A percentile compares a stretch with the other conserved stretches of the same genome.
phyloP scores from a whole-genome alignment of 108 stramenopile genomes.

The Phaeodactylum tricornutum region DNA sequence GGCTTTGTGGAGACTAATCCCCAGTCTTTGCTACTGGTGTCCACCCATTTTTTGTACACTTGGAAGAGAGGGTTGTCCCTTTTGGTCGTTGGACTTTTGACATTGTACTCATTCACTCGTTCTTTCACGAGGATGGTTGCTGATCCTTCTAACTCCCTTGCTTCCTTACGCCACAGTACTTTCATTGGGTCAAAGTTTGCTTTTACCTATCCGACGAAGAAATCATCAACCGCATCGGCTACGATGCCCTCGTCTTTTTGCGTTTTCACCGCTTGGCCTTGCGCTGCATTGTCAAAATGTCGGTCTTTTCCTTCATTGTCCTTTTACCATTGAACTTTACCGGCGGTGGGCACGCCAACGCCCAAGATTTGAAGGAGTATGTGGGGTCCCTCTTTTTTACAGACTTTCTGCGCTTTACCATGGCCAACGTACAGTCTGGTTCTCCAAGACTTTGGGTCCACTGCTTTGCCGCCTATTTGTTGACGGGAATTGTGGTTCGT shows the following conservation, averaged over 20 bases:
- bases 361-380: constrained; percentile 56
- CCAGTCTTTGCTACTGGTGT: too few relatives aligned
- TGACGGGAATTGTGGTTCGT: constrained; percentile 70
- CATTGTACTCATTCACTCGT: too few relatives aligned
- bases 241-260: constrained; percentile 78
- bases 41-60: too few relatives aligned
- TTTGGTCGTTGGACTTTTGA: too few relatives aligned
- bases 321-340: constrained; percentile 81
- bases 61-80: too few relatives aligned
- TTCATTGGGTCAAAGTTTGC: constrained; percentile 48
- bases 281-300: constrained; percentile 85
- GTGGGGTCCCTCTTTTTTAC: constrained; percentile 64
- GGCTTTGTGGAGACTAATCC: too few relatives aligned
- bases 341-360: constrained; percentile 68
- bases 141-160: neutral
- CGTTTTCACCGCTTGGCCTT: constrained; percentile 81
- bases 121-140: constrained; percentile 3
- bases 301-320: constrained; percentile 72
- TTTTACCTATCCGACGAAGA: constrained; percentile 78
- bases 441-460: constrained; percentile 80
- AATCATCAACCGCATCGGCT: constrained; percentile 84
- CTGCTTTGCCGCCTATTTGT: constrained; percentile 77
- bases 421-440: constrained; percentile 75
- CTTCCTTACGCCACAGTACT: too few relatives aligned
- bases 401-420: constrained; percentile 79